phyloP scores from a whole-genome alignment of 768 basidiomycete species.

The Termitomyces bulborhizus region DNA sequence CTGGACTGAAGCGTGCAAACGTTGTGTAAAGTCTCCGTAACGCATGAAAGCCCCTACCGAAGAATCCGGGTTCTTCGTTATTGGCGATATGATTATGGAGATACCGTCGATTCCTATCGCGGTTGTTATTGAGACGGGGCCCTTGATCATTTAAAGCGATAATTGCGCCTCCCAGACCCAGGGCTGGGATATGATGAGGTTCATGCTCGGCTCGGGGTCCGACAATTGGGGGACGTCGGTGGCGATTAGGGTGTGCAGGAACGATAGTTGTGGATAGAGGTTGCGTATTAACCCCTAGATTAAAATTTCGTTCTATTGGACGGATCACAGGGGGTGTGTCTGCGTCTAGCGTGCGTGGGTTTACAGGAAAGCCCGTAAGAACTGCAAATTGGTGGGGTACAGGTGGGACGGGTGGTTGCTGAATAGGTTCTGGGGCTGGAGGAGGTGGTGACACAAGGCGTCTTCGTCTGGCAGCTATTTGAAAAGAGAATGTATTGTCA shows the following conservation, averaged over 20 bases:
- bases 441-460: slow-evolving; percentile 42
- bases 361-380: slow-evolving; percentile 32
- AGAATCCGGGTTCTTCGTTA: slow-evolving; percentile 11
- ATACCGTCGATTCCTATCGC: slow-evolving; percentile 12
- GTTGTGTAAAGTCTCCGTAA: slow-evolving; percentile 12
- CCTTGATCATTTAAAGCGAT: slow-evolving; percentile 32
- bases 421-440: slow-evolving; percentile 20
- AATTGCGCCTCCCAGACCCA: slow-evolving; percentile 64
- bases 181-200: slow-evolving; percentile 50
- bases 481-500: background rate
- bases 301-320: slow-evolving; percentile 44
- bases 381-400: slow-evolving; percentile 32
- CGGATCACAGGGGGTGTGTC: slow-evolving; percentile 38
- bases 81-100: slow-evolving; percentile 8
- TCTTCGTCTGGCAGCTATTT: slow-evolving; percentile 4
- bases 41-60: slow-evolving; percentile 9
- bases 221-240: slow-evolving; percentile 17
- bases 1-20: slow-evolving; percentile 3
- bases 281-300: slow-evolving; percentile 34
- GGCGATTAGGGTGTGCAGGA: slow-evolving; percentile 18
- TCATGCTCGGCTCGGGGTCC: slow-evolving; percentile 30
- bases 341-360: slow-evolving; percentile 24
- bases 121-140: slow-evolving; percentile 10
- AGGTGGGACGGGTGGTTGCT: slow-evolving; percentile 53
- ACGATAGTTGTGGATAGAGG: slow-evolving; percentile 13